phyloP scores from a whole-genome alignment of 768 basidiomycete genomes.

The Xerocomellus amylosporus region DNA sequence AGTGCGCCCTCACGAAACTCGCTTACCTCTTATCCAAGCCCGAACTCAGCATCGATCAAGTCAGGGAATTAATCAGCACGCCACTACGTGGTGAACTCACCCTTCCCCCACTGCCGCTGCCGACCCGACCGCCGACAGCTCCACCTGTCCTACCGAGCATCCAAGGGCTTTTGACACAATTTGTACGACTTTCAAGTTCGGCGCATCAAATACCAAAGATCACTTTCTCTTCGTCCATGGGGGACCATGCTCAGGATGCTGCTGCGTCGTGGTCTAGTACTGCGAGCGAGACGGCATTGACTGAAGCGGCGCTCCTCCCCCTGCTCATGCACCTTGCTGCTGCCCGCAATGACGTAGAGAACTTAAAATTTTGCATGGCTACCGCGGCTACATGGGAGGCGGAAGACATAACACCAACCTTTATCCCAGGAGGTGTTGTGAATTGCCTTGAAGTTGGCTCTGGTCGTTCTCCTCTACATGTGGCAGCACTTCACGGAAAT shows the following conservation, averaged over 20 bases:
- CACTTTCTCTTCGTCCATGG: conserved; percentile 29
- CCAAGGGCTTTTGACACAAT: conserved; percentile 62
- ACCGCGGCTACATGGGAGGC: conserved; percentile 25
- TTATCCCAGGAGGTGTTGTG: conserved; percentile 63
- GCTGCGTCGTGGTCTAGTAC: conserved; percentile 77
- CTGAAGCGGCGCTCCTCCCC: conserved; percentile 70
- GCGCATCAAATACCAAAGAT: conserved; percentile 38
- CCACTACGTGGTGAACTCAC: conserved; percentile 91
- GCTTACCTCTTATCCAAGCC: conserved; percentile 87
- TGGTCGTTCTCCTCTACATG: conserved; percentile 74
- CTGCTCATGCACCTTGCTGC: conserved; percentile 79
- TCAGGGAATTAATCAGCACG: conserved; percentile 70
- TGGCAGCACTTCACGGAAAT: conserved; percentile 71
- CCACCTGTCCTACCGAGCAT: conserved; percentile 57
- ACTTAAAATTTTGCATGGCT: conserved; percentile 57
- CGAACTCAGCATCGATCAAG: conserved; percentile 62
- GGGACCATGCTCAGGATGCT: conserved; percentile 41
- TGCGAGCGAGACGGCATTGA: conserved; percentile 66
- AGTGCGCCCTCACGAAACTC: conserved; percentile 91
- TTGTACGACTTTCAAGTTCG: conserved; percentile 58
- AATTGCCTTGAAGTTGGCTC: conserved; percentile 71
- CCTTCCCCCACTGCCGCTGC: conserved; percentile 41
- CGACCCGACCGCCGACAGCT: conserved; percentile 38
- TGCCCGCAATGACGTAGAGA: conserved; percentile 63
- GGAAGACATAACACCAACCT: conserved; percentile 18